Percentiles rank a stretch among this genome's conserved stretches.
These are phyloP conservation scores for Corylus avellana DNA, from an alignment of 306 rosid species.

Conservation along the genomic window DNA sequence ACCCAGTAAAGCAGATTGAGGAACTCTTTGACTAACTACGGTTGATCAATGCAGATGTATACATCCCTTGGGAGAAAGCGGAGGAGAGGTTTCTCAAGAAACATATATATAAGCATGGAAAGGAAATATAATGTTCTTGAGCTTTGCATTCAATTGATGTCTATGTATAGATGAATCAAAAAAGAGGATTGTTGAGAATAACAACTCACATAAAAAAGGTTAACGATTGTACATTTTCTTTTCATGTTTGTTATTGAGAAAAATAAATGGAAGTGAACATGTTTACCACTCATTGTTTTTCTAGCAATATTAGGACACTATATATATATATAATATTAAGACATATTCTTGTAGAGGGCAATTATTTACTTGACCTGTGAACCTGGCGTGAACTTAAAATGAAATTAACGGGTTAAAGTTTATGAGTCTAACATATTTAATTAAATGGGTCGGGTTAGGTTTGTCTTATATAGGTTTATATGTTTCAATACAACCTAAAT, in stretches of 20 bases:
- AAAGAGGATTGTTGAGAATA: not conserved
- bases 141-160: not conserved
- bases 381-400: too few relatives aligned
- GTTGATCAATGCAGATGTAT: not conserved
- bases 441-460: too few relatives aligned
- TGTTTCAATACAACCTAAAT: too few relatives aligned
- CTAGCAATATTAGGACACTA: not conserved
- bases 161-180: not conserved
- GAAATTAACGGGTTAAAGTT: too few relatives aligned
- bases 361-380: too few relatives aligned
- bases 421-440: too few relatives aligned
- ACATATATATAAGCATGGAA: not conserved
- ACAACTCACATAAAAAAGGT: not conserved
- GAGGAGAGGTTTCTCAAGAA: conserved; percentile 9
- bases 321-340: too few relatives aligned
- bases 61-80: not conserved
- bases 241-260: not conserved
- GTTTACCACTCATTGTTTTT: not conserved
- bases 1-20: not conserved
- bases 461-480: too few relatives aligned
- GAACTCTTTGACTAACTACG: not conserved
- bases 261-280: not conserved
- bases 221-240: not conserved
- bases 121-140: not conserved
- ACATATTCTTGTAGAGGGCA: not conserved